Conservation (phyloP, 768 basidiomycete genomes). For the Cytidiella melzeri region DNA sequence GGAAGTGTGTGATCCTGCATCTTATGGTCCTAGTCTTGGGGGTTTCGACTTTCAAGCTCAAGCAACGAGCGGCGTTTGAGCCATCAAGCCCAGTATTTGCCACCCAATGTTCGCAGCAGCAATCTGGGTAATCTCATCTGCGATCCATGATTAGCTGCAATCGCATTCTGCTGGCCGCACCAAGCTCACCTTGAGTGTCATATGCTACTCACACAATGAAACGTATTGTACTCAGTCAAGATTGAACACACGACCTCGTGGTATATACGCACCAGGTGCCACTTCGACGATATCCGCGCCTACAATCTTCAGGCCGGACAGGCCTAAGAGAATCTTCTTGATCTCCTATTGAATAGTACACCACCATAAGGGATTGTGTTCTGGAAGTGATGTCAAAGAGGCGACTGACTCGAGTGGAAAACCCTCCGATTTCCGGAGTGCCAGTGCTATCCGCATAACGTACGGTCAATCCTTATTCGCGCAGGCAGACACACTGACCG, state of each 20-base stretch:
- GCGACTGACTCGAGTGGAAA: slow-evolving; percentile 23
- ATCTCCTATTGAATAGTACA: slow-evolving; percentile 19
- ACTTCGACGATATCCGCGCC: slow-evolving; percentile 29
- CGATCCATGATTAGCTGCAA: not conserved
- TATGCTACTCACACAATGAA: slow-evolving; percentile 13
- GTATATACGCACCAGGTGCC: slow-evolving; percentile 21
- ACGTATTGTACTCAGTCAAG: too few relatives aligned
- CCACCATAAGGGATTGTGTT: not conserved
- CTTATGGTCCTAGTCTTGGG: too few relatives aligned
- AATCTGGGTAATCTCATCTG: slow-evolving; percentile 28
- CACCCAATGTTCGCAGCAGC: slow-evolving; percentile 30
- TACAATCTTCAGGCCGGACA: slow-evolving; percentile 30
- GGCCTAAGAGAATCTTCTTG: slow-evolving; percentile 31
- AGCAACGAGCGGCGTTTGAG: slow-evolving; percentile 24
- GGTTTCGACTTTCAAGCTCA: too few relatives aligned
- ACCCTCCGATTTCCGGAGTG: slow-evolving; percentile 29
- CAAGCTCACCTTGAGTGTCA: slow-evolving; percentile 21
- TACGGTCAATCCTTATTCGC: too few relatives aligned
- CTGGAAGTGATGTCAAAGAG: not conserved
- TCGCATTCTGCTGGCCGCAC: not conserved
- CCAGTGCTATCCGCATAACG: not conserved
- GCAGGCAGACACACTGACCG: not conserved
- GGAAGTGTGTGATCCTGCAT: too few relatives aligned
- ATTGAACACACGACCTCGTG: too few relatives aligned
- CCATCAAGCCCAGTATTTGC: slow-evolving; percentile 27